Evolutionary conservation across 2,329 filamentous ascomycete genomes (phyloP), one percentile per base, ranked within the genome.

Genomic region (Diaporthe sp.): DNA sequence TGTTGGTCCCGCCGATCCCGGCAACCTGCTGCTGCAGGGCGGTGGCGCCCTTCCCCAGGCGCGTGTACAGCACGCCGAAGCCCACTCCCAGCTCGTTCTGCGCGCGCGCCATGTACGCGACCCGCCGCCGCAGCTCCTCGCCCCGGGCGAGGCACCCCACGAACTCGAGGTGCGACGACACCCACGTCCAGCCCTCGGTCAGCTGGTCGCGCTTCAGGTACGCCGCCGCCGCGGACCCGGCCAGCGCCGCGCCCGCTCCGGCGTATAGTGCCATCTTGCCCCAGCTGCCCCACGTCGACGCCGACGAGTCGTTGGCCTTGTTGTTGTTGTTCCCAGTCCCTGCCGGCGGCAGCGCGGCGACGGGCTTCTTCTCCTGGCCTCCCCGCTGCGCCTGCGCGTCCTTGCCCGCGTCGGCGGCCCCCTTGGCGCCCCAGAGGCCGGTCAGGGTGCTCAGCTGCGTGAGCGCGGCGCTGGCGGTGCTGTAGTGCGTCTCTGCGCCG

Each of bases 91-190:
- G 88, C 73, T 94, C 91, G 59, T 86, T 82, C 44, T 91, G 88
- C 27, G 96, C 85, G 74, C 88, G 86, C n/a, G 90, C 87, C 81
- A 98, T 87, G 75, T 86, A 88, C n/a, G 87, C 85, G 13, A 98
- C 88, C 42, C 97, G 91, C 80, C 91, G 90, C 78, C 92, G 92
- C 77, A 98, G 86, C 80, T 98, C 95, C 78, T 96, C 93, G 6
- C 91, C 92, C n/a, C 94, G 92, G 63, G 94, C 93, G 10, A 99
- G 89, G 79, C 95, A 97, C 2, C 95, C 95, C 1, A 98, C 94
- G 79, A 98, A 99, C 82, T 97, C 94, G 35, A 99, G 90, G 83
- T 99, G 97, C 47, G 94, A 97, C 22, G 93, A 91, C 19, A 94
- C 94, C 95, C 96, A 98, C 13, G 87, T 87, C 85, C 92, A 92